Evolutionary conservation across 352 stramenopile genomes (phyloP).

Genomic region (Phytophthora pisi): DNA sequence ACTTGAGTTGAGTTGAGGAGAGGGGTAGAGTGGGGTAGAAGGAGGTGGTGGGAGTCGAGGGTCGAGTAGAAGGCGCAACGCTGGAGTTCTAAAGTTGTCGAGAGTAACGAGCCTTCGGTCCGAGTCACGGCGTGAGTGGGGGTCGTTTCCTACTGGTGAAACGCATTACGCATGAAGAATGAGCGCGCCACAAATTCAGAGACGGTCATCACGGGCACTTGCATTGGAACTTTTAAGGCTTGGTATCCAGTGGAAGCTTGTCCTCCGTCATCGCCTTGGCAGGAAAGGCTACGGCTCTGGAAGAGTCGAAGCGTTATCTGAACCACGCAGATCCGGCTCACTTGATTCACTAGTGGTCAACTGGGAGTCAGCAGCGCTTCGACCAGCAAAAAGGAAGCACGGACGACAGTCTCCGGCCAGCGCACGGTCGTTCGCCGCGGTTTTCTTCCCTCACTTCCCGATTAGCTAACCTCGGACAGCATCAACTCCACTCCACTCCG

Average conservation of each 20-base stretch:
- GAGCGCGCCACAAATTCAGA: background rate
- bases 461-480: background rate
- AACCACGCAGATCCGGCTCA: background rate
- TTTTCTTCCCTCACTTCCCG: constrained; percentile 13
- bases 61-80: too few relatives aligned
- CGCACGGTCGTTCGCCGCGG: background rate
- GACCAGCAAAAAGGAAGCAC: background rate
- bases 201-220: background rate
- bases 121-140: background rate
- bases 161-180: constrained; percentile 1
- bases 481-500: background rate
- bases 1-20: too few relatives aligned
- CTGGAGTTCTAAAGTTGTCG: background rate
- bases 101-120: background rate
- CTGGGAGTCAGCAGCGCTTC: background rate
- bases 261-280: too few relatives aligned
- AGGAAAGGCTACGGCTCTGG: background rate
- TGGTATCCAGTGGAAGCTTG: too few relatives aligned
- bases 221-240: background rate
- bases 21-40: too few relatives aligned
- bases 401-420: background rate
- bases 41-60: too few relatives aligned
- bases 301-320: background rate
- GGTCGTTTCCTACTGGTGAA: background rate
- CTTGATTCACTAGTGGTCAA: constrained; percentile 10